Conservation (phyloP, 2,329 filamentous ascomycete species). For the Colletotrichum incanum region DNA sequence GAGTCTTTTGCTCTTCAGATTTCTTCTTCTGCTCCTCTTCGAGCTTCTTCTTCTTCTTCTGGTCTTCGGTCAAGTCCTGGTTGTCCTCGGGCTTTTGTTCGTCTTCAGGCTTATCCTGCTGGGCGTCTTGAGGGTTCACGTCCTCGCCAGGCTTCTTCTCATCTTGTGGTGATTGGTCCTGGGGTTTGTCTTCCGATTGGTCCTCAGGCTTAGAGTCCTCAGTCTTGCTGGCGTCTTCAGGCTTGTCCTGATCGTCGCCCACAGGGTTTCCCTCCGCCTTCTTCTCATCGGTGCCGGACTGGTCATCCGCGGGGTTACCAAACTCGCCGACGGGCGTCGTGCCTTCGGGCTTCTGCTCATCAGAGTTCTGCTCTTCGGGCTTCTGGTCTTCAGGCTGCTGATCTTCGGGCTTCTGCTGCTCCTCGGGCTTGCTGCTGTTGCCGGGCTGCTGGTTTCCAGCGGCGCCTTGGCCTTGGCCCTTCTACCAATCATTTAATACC, state of each 20-base stretch:
- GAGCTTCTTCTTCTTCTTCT: slow-evolving; percentile 42
- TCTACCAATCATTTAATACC: background rate
- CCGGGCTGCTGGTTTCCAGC: slow-evolving; percentile 20
- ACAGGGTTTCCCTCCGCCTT: slow-evolving; percentile 13
- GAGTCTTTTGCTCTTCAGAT: slow-evolving; percentile 41
- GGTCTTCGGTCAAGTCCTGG: slow-evolving; percentile 16
- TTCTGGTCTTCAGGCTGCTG: slow-evolving; percentile 12
- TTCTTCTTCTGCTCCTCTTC: slow-evolving; percentile 30
- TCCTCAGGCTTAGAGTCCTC: slow-evolving; percentile 4
- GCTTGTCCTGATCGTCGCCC: slow-evolving; percentile 19
- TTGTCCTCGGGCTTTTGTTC: slow-evolving; percentile 1
- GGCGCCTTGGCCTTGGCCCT: slow-evolving; percentile 25
- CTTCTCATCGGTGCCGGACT: slow-evolving; percentile 16
- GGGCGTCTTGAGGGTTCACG: background rate
- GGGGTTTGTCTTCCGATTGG: slow-evolving; percentile 5
- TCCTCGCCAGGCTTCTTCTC: slow-evolving; percentile 28
- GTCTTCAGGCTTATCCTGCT: background rate
- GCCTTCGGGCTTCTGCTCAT: slow-evolving; percentile 38
- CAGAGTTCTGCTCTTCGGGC: slow-evolving; percentile 18
- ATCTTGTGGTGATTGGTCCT: slow-evolving; percentile 14
- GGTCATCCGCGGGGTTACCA: slow-evolving; percentile 22
- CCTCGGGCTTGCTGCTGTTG: slow-evolving; percentile 36
- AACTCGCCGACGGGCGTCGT: slow-evolving; percentile 39
- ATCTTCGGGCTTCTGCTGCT: slow-evolving; percentile 18
- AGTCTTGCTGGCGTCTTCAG: slow-evolving; percentile 8